phyloP scores from a whole-genome alignment of 768 basidiomycete species.

The Fomitopsis serialis region DNA sequence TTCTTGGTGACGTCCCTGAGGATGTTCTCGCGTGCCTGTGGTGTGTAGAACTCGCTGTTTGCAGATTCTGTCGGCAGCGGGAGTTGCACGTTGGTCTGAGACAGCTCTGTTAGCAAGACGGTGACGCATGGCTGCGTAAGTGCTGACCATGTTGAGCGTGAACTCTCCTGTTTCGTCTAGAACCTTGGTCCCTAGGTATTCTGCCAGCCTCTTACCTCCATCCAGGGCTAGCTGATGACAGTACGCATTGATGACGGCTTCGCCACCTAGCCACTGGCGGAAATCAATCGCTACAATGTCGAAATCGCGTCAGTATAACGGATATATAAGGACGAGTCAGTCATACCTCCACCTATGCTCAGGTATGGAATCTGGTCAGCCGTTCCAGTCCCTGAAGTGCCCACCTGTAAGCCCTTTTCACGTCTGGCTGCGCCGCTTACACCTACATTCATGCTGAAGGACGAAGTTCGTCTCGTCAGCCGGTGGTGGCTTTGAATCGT shows the following conservation, averaged over 20 bases:
- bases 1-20: constrained; percentile 13
- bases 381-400: constrained; percentile 54
- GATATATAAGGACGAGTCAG: not conserved
- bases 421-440: too few relatives aligned
- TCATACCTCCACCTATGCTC: constrained; percentile 47
- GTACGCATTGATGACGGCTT: constrained; percentile 64
- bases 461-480: constrained; percentile 14
- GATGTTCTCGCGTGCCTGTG: constrained; percentile 9
- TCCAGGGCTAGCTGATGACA: constrained; percentile 62
- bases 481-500: constrained; percentile 16
- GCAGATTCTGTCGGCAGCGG: constrained; percentile 27
- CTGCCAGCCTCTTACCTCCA: constrained; percentile 58
- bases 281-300: constrained; percentile 56
- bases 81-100: constrained; percentile 36
- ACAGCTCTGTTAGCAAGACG: not conserved
- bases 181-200: constrained; percentile 53
- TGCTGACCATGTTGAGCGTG: constrained; percentile 62
- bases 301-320: not conserved
- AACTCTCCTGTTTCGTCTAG: constrained; percentile 58
- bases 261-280: constrained; percentile 70
- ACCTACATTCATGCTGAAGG: constrained; percentile 19
- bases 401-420: not conserved
- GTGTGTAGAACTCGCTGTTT: constrained; percentile 11
- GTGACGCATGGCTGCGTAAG: not conserved
- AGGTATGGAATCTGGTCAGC: constrained; percentile 50